Conservation (phyloP, 2,329 filamentous ascomycete species). For the Talaromyces sp. region DNA sequence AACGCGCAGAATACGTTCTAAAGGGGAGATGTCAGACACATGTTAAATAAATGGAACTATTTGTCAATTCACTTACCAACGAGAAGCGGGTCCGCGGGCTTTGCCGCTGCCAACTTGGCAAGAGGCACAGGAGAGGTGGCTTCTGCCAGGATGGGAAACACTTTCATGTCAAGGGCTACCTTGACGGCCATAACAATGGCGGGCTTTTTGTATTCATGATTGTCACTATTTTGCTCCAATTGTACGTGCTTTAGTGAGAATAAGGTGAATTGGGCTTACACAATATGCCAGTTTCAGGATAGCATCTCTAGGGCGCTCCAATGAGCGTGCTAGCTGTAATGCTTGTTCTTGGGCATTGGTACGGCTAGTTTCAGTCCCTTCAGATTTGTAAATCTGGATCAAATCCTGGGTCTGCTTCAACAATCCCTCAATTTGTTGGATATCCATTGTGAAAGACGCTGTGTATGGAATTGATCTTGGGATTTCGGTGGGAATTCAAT, state of each 20-base stretch:
- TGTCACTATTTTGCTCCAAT: neutral
- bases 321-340: slow-evolving; percentile 14
- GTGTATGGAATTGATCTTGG: too few species aligned
- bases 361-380: slow-evolving; percentile 10
- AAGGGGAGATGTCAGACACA: neutral
- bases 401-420: slow-evolving; percentile 6
- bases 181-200: slow-evolving; percentile 24
- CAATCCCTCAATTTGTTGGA: slow-evolving; percentile 9
- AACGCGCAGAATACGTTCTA: slow-evolving; percentile 5
- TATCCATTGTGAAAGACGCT: slow-evolving; percentile 12
- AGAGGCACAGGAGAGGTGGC: slow-evolving; percentile 16
- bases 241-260: too few species aligned
- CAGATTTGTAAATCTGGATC: slow-evolving; percentile 14
- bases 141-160: slow-evolving; percentile 21
- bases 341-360: slow-evolving; percentile 21
- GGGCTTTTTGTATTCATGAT: slow-evolving; percentile 10
- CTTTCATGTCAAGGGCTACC: slow-evolving; percentile 19
- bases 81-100: slow-evolving; percentile 25
- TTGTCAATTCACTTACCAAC: slow-evolving; percentile 21
- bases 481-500: too few species aligned
- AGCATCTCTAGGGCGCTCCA: slow-evolving; percentile 23
- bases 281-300: slow-evolving; percentile 23
- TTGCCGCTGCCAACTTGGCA: slow-evolving; percentile 20
- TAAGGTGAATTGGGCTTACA: neutral
- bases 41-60: neutral